A percentile compares a stretch with the other conserved stretches of the same genome.
Conservation (phyloP, 225 moss, liverwort and hornwort species). For the Marchantia polymorpha region DNA sequence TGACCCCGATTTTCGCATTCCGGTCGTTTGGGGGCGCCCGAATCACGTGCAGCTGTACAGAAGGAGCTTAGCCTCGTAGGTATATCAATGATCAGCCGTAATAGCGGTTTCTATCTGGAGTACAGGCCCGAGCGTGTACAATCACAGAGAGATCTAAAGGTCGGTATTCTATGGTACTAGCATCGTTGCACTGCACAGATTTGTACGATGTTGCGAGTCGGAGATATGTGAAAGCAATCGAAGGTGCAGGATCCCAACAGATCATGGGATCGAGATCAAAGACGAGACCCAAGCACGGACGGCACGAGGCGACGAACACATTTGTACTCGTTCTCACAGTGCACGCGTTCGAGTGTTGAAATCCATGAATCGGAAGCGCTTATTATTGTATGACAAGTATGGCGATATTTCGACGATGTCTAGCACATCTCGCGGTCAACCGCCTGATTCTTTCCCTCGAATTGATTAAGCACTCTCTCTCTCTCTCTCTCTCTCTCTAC, state of each 20-base stretch:
- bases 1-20: not conserved
- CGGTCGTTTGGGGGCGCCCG: not conserved
- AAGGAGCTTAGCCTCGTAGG: not conserved
- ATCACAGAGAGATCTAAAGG: no score
- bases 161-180: no score
- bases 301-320: not conserved
- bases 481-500: no score
- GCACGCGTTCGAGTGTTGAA: not conserved
- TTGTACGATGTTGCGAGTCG: no score
- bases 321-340: not conserved
- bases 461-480: not conserved
- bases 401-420: not conserved
- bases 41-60: slow-evolving; percentile 15
- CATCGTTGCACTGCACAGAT: no score
- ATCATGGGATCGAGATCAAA: not conserved
- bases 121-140: no score
- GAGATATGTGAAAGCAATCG: no score
- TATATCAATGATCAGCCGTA: not conserved
- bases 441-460: not conserved
- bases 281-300: not conserved
- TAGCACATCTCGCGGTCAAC: not conserved
- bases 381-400: slow-evolving; percentile 13
- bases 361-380: slow-evolving; percentile 1
- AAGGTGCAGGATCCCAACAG: no score
- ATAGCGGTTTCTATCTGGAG: no score